phyloP scores from a whole-genome alignment of 768 basidiomycete species.

The Sporobolomyces roseus region DNA sequence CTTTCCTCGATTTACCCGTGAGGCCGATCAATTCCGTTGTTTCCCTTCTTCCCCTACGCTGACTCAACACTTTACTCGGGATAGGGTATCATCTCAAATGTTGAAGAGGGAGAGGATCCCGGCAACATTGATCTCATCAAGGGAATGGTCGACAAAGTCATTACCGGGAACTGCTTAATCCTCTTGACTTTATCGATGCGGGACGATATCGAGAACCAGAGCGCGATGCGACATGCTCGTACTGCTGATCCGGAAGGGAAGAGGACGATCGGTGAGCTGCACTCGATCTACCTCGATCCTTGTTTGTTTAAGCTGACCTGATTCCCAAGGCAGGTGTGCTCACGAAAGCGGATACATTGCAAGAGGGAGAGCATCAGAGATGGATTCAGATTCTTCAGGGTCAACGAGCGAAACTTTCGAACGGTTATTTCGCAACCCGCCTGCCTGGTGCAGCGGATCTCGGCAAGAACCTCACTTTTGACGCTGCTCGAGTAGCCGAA shows the following conservation, averaged over 20 bases:
- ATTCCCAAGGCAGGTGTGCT: conserved; percentile 62
- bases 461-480: conserved; percentile 48
- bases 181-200: conserved; percentile 65
- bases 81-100: conserved; percentile 54
- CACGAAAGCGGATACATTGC: conserved; percentile 66
- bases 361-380: conserved; percentile 48
- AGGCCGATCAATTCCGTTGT: no score
- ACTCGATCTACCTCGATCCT: no score
- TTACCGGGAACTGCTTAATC: conserved; percentile 59
- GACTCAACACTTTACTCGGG: neutral
- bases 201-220: conserved; percentile 66
- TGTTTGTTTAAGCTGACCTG: no score
- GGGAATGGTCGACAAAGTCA: conserved; percentile 55
- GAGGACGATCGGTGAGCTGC: conserved; percentile 63
- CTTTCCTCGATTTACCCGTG: conserved; percentile 47
- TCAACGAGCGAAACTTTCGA: conserved; percentile 11
- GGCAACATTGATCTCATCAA: conserved; percentile 51
- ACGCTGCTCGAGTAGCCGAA: conserved; percentile 50
- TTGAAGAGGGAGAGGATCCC: conserved; percentile 50
- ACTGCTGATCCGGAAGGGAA: conserved; percentile 57
- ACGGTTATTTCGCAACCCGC: conserved; percentile 52
- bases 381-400: conserved; percentile 41
- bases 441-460: conserved; percentile 60
- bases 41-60: no score
- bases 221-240: conserved; percentile 58